Evolutionary conservation across 345 rosid genomes (phyloP).

Genomic region (Brassica napus): Da-Ae NC_063450.1:54830501-54831000

Average conservation of each 20-base stretch:
- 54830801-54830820: not conserved
- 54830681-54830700: not conserved
- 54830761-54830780: not conserved
- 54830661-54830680: not conserved
- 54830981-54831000: constrained; percentile 43
- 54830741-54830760: constrained; percentile 7
- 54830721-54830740: not conserved
- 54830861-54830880: not conserved
- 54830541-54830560: not conserved
- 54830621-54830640: not conserved
- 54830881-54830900: not conserved
- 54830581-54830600: not conserved
- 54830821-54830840: constrained; percentile 25
- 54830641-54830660: constrained; percentile 6
- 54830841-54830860: not conserved
- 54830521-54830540: not conserved
- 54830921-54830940: not conserved
- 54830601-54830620: not conserved
- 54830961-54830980: constrained; percentile 40
- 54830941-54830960: constrained; percentile 26
- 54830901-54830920: constrained; percentile 6
- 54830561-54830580: not conserved
- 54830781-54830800: constrained; percentile 8
- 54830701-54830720: not conserved
- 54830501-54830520: not conserved